A percentile compares a stretch with the other conserved stretches of the same genome.
phyloP scores from a whole-genome alignment of 306 rosid species.

The Prosopis cineraria region DNA sequence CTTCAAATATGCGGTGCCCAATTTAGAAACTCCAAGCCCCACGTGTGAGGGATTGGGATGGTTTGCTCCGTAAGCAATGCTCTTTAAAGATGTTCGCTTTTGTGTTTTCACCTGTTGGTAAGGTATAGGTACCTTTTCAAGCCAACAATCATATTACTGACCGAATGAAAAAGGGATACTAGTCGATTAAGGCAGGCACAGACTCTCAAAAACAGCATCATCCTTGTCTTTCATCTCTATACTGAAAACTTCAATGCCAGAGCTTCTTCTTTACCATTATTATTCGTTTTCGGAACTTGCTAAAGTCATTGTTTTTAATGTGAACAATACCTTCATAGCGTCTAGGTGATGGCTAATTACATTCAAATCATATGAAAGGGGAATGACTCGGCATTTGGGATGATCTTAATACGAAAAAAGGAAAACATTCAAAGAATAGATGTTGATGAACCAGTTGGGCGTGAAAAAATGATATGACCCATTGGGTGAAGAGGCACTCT shows the following conservation, averaged over 20 bases:
- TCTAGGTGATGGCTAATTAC: background rate
- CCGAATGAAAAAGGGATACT: background rate
- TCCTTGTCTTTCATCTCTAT: background rate
- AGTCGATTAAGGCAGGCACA: background rate
- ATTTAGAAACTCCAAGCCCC: conserved; percentile 24
- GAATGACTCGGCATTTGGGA: background rate
- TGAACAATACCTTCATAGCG: background rate
- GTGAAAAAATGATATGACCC: background rate
- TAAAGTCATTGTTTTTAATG: background rate
- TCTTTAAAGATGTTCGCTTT: background rate
- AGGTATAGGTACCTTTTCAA: conserved; percentile 3
- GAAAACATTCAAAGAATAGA: background rate
- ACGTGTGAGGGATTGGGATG: conserved; percentile 33
- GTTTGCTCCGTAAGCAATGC: conserved; percentile 31
- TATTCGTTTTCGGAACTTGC: background rate
- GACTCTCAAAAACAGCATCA: background rate
- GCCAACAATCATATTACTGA: background rate
- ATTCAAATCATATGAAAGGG: background rate
- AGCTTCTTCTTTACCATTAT: background rate
- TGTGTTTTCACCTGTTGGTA: background rate
- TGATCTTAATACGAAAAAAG: background rate
- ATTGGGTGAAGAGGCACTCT: conserved; percentile 40
- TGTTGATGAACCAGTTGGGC: background rate
- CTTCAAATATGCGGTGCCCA: conserved; percentile 21
- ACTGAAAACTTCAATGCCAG: background rate